Evolutionary conservation across 805 yeast genomes (phyloP).

Genomic region (Brettanomyces nanus): DNA sequence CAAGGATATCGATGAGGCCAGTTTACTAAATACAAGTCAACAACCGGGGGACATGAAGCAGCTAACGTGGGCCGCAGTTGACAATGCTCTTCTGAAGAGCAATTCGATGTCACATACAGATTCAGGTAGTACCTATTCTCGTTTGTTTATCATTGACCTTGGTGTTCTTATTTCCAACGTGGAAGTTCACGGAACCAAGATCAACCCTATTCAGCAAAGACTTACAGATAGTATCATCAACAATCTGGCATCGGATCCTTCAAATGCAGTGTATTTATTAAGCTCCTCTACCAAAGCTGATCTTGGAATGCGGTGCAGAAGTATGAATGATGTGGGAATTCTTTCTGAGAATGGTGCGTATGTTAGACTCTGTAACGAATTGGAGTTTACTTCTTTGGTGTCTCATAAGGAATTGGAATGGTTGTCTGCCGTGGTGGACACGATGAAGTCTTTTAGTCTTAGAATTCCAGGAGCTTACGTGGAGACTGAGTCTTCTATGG

Average conservation of each 20-base stretch:
- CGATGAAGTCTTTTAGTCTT: slow-evolving; percentile 56
- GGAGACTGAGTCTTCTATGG: slow-evolving; percentile 66
- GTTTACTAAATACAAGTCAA: slow-evolving; percentile 32
- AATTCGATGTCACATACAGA: background rate
- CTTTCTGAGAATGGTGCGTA: slow-evolving; percentile 90
- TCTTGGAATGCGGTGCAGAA: slow-evolving; percentile 58
- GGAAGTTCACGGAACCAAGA: slow-evolving; percentile 26
- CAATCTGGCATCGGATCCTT: slow-evolving; percentile 49
- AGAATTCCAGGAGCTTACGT: slow-evolving; percentile 73
- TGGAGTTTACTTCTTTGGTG: slow-evolving; percentile 56
- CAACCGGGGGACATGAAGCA: slow-evolving; percentile 15
- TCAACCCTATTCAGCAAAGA: slow-evolving; percentile 52
- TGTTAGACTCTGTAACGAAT: slow-evolving; percentile 43
- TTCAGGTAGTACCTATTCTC: slow-evolving; percentile 20
- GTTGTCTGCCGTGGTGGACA: slow-evolving; percentile 48
- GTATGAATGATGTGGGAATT: slow-evolving; percentile 65
- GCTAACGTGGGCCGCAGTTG: slow-evolving; percentile 13
- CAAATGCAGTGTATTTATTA: slow-evolving; percentile 63
- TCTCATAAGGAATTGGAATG: slow-evolving; percentile 48
- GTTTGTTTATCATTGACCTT: slow-evolving; percentile 44
- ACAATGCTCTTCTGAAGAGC: background rate
- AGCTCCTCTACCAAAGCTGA: slow-evolving; percentile 58
- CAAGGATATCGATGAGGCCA: slow-evolving; percentile 39
- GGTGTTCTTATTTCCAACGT: slow-evolving; percentile 34
- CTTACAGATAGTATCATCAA: slow-evolving; percentile 48